Percentiles rank a stretch among this genome's conserved stretches.
phyloP scores from a whole-genome alignment of 768 basidiomycete genomes.

The Sarcodon aspratus region DNA sequence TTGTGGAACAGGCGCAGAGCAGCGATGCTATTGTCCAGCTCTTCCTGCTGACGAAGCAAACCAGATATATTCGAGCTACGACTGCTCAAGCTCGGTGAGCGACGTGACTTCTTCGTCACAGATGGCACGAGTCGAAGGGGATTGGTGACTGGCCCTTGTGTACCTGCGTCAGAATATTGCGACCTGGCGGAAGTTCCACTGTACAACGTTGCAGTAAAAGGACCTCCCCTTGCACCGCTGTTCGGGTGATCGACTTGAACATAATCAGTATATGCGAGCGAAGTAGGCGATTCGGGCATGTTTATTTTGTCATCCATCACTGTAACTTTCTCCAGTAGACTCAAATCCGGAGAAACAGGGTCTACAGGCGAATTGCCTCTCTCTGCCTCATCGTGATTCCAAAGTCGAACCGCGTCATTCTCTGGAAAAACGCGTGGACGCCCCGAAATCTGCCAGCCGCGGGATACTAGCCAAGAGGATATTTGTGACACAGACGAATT shows the following conservation, averaged over 20 bases:
- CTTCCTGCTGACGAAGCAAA: slow-evolving; percentile 47
- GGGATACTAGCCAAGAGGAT: slow-evolving; percentile 28
- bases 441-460: neutral
- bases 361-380: slow-evolving; percentile 10
- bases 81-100: neutral
- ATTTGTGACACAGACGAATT: slow-evolving; percentile 4
- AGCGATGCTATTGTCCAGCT: slow-evolving; percentile 55
- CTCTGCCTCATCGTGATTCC: slow-evolving; percentile 21
- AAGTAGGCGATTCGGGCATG: slow-evolving; percentile 4
- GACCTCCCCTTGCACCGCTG: no score
- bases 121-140: no score
- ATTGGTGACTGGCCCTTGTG: no score
- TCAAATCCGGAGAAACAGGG: neutral
- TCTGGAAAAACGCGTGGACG: slow-evolving; percentile 6
- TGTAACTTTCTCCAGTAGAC: neutral
- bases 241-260: no score
- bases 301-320: slow-evolving; percentile 2
- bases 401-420: slow-evolving; percentile 19
- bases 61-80: slow-evolving; percentile 17
- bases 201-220: no score
- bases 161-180: no score
- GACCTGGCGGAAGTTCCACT: no score
- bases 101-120: no score
- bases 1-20: slow-evolving; percentile 33
- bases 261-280: no score